Percentiles rank a stretch among this genome's conserved stretches.
These are phyloP conservation scores for Solanum sejunctum DNA, from an alignment of 257 asterid genomes.

Conservation along the genomic window DNA sequence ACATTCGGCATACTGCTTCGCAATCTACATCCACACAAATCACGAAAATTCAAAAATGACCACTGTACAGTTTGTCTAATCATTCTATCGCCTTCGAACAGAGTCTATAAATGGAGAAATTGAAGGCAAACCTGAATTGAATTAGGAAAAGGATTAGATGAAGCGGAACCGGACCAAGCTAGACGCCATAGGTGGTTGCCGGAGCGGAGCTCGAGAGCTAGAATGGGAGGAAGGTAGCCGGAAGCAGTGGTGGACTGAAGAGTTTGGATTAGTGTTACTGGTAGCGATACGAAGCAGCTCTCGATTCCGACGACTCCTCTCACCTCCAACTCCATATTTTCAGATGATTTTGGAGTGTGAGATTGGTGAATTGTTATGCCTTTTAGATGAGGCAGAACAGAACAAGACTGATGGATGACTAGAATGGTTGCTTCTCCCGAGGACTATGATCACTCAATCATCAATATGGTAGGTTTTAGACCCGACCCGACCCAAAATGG, in stretches of 20 bases:
- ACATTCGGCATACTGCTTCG: slow-evolving; percentile 80
- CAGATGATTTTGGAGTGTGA: background rate
- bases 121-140: slow-evolving; percentile 59
- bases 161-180: slow-evolving; percentile 90
- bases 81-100: background rate
- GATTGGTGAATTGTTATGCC: no score
- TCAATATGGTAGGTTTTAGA: background rate
- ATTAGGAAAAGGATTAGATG: slow-evolving; percentile 50
- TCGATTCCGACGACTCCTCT: slow-evolving; percentile 58
- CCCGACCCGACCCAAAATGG: background rate
- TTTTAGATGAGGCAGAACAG: background rate
- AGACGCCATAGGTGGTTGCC: slow-evolving; percentile 46
- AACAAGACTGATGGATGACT: background rate
- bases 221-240: slow-evolving; percentile 81
- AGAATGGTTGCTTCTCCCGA: background rate
- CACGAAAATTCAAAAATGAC: background rate
- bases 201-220: slow-evolving; percentile 67
- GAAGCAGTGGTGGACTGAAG: slow-evolving; percentile 40
- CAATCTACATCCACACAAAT: slow-evolving; percentile 39
- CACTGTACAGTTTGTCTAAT: background rate
- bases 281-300: slow-evolving; percentile 76
- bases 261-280: slow-evolving; percentile 63
- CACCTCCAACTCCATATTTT: slow-evolving; percentile 77
- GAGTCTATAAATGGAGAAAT: background rate
- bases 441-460: background rate